Base-by-base conservation (phyloP, 116 monocot genomes). In the Posidonia oceanica region DNA sequence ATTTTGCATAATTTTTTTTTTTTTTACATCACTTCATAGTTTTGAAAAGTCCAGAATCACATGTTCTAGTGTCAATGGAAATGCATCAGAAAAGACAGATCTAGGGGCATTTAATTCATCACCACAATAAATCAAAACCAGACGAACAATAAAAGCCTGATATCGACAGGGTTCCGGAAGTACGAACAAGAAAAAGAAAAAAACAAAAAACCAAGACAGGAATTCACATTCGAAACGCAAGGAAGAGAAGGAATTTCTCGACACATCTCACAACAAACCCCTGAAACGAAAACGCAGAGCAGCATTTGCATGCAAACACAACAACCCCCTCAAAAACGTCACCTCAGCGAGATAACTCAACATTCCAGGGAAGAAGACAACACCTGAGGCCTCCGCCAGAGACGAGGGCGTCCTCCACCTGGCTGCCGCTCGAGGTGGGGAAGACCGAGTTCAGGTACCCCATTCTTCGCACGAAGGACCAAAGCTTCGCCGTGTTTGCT, bases 311-410 rank as follows among this genome's bases (percentile, higher is more conserved):
- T 29, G 29, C 29, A 29, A 29, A 29, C 29, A 29, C 29, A 29
- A 29, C 29, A 29, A 29, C 29, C 29, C 29, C 29, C 29, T 29
- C 29, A 29, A 29, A 29, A 29, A 1, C 29, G 29, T 29, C 29
- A 29, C 29, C 29, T 29, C 29, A 29, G 1, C 29, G 29, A 29
- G 29, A 29, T 29, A 0, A 29, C 29, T 29, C 29, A 29, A 29
- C 29, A 29, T 29, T 29, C 29, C 29, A 11, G 18, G 16, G 20
- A 39, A 40, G 17, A 64, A 29, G 17, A 29, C 53, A 15, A 52
- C n/a, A 86, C 86, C 86, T 86, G 72, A 86, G 72, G 4, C 86
- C 86, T 1, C 83, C 86, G 36, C 86, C 86, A 57, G 77, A 82
- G 21, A 67, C 86, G 13, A 75, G 80, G 39, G 78, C 75, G 53